Evolutionary conservation across 139 green algal genomes (phyloP).

Genomic region (Yamagishiella unicocca): DNA sequence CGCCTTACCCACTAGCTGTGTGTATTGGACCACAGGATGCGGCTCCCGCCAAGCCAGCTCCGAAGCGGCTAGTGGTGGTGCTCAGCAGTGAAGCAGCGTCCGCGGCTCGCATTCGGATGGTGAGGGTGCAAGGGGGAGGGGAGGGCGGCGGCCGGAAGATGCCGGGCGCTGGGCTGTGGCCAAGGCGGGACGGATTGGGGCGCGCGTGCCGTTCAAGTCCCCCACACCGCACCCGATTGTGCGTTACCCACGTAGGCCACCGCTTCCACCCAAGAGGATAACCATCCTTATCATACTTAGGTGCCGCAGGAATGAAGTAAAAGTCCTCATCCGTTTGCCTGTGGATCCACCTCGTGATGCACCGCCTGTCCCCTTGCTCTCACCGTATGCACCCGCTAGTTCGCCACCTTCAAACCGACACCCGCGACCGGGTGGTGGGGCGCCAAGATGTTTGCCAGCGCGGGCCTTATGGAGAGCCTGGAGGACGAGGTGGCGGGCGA

Average conservation of each 20-base stretch:
- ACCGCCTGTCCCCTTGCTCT: not conserved
- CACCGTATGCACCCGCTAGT: conserved; percentile 5
- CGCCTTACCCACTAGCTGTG: too few species aligned
- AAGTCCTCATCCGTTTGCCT: too few species aligned
- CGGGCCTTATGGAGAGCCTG: conserved; percentile 69
- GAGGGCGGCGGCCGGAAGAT: too few species aligned
- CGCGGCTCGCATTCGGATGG: conserved; percentile 13
- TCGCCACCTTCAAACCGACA: conserved; percentile 62
- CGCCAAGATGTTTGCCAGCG: conserved; percentile 70
- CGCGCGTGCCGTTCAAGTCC: too few species aligned
- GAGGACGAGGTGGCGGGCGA: conserved; percentile 60
- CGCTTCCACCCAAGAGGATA: too few species aligned
- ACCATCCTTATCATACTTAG: too few species aligned
- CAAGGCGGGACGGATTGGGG: not conserved
- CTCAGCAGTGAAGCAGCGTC: conserved; percentile 23
- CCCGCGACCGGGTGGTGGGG: conserved; percentile 83
- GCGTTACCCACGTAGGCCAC: too few species aligned
- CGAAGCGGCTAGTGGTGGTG: conserved; percentile 64
- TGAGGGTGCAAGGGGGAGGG: not conserved
- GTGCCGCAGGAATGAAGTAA: too few species aligned
- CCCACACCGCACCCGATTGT: too few species aligned
- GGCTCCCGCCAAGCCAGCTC: not conserved
- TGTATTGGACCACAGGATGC: not conserved
- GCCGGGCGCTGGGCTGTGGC: too few species aligned
- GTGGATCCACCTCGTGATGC: too few species aligned